Evolutionary conservation across 768 basidiomycete genomes (phyloP).

Genomic region (Leucosporidium yakuticum): DNA sequence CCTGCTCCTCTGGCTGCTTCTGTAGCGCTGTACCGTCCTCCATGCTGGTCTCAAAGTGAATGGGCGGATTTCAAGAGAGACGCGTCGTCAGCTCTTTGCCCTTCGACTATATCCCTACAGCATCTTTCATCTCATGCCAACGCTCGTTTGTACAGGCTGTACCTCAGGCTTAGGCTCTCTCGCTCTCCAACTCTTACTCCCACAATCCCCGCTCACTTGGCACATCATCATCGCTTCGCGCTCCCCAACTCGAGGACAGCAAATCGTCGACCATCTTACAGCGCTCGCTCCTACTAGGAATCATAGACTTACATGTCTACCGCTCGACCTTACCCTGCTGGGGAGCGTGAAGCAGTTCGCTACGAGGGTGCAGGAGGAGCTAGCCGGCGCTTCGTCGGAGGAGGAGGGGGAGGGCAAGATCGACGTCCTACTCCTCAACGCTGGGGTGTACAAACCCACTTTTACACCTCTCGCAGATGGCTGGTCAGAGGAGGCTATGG

Average conservation of each 20-base stretch:
- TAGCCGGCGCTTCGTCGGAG: too few species aligned
- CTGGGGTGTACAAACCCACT: slow-evolving; percentile 7
- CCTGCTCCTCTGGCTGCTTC: not conserved
- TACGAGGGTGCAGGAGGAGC: not conserved
- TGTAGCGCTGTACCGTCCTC: not conserved
- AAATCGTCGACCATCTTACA: not conserved
- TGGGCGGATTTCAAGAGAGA: not conserved
- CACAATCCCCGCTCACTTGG: not conserved
- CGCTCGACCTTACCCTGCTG: slow-evolving; percentile 2
- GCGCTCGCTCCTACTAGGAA: not conserved
- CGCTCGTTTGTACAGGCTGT: slow-evolving; percentile 6
- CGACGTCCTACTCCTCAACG: slow-evolving; percentile 19
- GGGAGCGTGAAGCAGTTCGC: slow-evolving; percentile 4
- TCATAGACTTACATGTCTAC: not conserved
- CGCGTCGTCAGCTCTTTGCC: not conserved
- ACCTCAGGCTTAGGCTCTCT: slow-evolving; percentile 7
- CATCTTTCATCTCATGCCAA: not conserved
- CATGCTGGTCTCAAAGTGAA: not conserved
- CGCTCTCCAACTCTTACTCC: not conserved
- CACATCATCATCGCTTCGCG: slow-evolving; percentile 9
- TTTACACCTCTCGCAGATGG: not conserved
- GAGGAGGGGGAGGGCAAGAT: not conserved
- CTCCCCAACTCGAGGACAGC: not conserved
- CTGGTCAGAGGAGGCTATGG: slow-evolving; percentile 11
- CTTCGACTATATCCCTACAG: not conserved